These are phyloP conservation scores for Pleomassaria siparia DNA, from an alignment of 2,329 filamentous ascomycete species.

Conservation along the genomic window DNA sequence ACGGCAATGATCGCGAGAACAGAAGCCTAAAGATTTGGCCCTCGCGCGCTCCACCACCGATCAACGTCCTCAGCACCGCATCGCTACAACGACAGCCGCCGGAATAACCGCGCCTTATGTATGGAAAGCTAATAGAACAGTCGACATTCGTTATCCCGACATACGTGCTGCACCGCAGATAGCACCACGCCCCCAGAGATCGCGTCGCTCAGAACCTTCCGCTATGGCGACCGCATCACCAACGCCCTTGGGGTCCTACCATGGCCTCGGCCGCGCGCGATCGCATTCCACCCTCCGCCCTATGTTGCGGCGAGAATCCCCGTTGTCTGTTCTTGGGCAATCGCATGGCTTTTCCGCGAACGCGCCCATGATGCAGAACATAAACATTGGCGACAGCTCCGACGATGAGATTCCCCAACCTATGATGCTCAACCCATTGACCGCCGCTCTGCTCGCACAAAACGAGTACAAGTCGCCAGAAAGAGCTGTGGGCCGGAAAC, in stretches of 20 bases:
- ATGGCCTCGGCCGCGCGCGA: conserved; percentile 37
- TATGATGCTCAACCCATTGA: conserved; percentile 91
- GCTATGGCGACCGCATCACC: conserved; percentile 44
- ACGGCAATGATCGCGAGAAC: conserved; percentile 29
- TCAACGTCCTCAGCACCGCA: conserved; percentile 28
- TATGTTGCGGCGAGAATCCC: conserved; percentile 47
- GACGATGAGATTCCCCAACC: conserved; percentile 87
- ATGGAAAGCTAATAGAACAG: conserved; percentile 42
- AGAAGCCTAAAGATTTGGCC: conserved; percentile 20
- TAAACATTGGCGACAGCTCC: conserved; percentile 76
- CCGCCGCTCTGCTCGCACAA: conserved; percentile 73
- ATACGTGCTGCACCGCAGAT: conserved; percentile 16
- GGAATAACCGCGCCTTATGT: conserved; percentile 37
- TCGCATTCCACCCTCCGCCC: conserved; percentile 35
- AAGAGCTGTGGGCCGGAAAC: conserved; percentile 30
- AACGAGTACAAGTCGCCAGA: conserved; percentile 46
- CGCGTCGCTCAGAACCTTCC: conserved; percentile 8
- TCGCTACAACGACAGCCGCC: conserved; percentile 39
- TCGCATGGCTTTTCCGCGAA: conserved; percentile 50
- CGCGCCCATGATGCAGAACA: conserved; percentile 50
- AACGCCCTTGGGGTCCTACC: conserved; percentile 42
- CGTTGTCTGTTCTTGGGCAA: conserved; percentile 47
- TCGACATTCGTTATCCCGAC: conserved; percentile 42
- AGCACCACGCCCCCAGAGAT: conserved; percentile 22
- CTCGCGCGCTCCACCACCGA: conserved; percentile 19